These are phyloP conservation scores for Melampsora americana DNA, from an alignment of 1,284 basidiomycete genomes.

Conservation along the genomic window DNA sequence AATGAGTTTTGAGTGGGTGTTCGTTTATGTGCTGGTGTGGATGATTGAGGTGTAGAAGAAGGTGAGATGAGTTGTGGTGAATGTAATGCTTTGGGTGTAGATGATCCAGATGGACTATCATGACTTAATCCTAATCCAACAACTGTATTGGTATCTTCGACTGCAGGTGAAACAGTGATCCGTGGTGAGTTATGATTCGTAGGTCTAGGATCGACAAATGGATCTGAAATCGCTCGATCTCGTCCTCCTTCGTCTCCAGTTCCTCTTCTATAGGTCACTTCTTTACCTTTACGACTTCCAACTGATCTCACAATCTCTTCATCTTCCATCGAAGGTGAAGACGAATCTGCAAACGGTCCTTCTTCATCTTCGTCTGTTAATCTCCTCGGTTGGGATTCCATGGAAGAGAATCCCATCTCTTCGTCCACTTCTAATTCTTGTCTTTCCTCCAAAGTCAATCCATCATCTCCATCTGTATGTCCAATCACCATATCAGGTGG, in stretches of 20 bases:
- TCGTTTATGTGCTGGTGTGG: neutral
- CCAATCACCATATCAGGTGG: conserved; percentile 11
- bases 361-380: neutral
- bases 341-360: conserved; percentile 32
- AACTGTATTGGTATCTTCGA: neutral
- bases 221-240: conserved; percentile 22
- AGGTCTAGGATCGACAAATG: conserved; percentile 28
- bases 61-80: neutral
- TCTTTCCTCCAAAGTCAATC: conserved; percentile 32
- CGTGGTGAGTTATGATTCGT: neutral
- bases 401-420: too few relatives aligned
- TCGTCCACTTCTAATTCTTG: conserved; percentile 34
- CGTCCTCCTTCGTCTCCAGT: neutral
- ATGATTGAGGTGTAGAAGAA: neutral
- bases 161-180: conserved; percentile 27
- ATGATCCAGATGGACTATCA: neutral
- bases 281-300: conserved; percentile 14
- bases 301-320: neutral
- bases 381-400: too few relatives aligned
- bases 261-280: neutral
- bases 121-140: too few relatives aligned
- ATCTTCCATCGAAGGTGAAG: neutral
- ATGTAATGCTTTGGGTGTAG: neutral
- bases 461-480: conserved; percentile 36
- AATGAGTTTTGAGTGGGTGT: conserved; percentile 17